Evolutionary conservation across 345 rosid genomes (phyloP), one percentile per base, ranked within the genome.

Genomic region (Dipteronia sinensis): DNA sequence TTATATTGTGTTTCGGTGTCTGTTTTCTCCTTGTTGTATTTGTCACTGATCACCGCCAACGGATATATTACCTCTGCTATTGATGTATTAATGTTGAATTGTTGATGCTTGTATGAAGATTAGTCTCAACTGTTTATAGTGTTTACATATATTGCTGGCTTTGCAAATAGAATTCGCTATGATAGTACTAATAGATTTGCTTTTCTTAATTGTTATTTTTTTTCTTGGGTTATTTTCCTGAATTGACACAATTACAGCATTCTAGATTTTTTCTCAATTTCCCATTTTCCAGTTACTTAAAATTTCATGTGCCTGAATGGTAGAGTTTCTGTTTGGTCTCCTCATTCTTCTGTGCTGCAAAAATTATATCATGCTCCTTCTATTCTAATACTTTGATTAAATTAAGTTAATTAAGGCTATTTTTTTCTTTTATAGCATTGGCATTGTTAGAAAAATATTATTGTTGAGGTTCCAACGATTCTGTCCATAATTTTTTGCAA

Each of bases 391-490:
- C 10, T 42, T 42, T 42, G 46, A 42, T 42, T 42, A 42, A 8
- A 8, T 42, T 42, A 42, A 42, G 46, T 51, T 25, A 6, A 70
- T 49, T 69, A 25, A 49, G 27, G 17, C 8, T 17, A 70, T 4
- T 17, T 27, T 16, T 3, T 51, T 53, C 6, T 19, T 27, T 6
- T 29, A 17, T 34, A 34, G 13, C 29, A 7, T 53, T 2, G 46
- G 62, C 74, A 53, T 55, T 7, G 55, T 71, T 51, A 27, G 64
- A 71, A 23, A 70, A 68, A 23, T 47, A 15, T 22, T 44, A 20
- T 47, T 31, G 22, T 29, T 11, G 17, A 71, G 74, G 23, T 31
- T 53, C 42, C 17, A 53, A 25, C 31, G 31, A 29, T 2, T 9
- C 49, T 29, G 64, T 71, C 74, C 10, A 53, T 47, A 53, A 10